A percentile compares a stretch with the other conserved stretches of the same genome.
Evolutionary conservation across 2,329 filamentous ascomycete genomes (phyloP).

Genomic region (Stachybotrys chlorohalonatus): DNA sequence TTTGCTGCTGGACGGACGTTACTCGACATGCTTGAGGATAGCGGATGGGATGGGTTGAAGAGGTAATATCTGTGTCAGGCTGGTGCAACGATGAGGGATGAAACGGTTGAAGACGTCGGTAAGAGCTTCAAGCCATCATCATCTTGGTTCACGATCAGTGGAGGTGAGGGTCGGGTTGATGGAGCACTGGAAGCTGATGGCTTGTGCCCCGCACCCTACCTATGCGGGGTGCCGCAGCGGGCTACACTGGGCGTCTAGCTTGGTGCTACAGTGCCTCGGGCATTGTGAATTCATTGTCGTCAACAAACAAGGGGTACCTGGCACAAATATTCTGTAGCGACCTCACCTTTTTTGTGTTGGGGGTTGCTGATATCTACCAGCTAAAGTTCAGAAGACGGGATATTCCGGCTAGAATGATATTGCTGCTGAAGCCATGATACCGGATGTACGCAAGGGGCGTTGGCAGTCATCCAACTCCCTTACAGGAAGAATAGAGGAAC

Average conservation of each 20-base stretch:
- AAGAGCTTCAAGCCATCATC: not conserved
- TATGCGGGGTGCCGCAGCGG: not conserved
- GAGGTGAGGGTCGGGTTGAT: not conserved
- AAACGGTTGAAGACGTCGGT: not conserved
- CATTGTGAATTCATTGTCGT: too few relatives aligned
- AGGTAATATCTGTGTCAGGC: not conserved
- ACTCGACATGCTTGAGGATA: not conserved
- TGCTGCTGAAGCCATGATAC: too few relatives aligned
- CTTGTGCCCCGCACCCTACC: not conserved
- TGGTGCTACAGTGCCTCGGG: too few relatives aligned
- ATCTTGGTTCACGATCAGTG: not conserved
- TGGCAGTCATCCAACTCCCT: too few relatives aligned
- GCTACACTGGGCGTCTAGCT: not conserved
- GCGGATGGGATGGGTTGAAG: not conserved
- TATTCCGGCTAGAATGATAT: too few relatives aligned
- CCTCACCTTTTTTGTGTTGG: too few relatives aligned
- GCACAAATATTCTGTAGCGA: too few relatives aligned
- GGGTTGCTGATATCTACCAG: too few relatives aligned
- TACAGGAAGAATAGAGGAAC: too few relatives aligned
- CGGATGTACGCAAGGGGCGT: too few relatives aligned
- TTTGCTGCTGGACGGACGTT: not conserved
- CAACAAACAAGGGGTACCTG: too few relatives aligned
- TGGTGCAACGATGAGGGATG: not conserved
- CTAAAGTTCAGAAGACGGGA: too few relatives aligned
- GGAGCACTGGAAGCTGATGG: not conserved